Base-by-base conservation (phyloP, 2,329 filamentous ascomycete genomes). In the Fusarium sororula region DNA sequence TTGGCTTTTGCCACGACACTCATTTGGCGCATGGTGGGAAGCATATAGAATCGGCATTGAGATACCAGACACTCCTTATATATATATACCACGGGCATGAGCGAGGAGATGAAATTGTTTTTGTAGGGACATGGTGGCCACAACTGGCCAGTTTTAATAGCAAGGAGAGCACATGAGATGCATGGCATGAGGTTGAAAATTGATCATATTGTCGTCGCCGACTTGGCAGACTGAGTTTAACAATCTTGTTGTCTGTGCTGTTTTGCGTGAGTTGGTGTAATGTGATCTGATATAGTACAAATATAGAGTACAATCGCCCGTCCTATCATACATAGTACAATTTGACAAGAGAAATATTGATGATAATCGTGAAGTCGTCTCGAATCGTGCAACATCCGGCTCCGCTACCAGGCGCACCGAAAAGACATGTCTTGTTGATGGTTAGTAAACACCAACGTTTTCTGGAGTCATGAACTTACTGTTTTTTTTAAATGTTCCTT, bases 31-130 rank as follows among this genome's bases (percentile, higher is more conserved):
- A 78, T 47, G 44, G 42, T 47, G 53, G 67, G 63, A 70, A 73
- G 63, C 64, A 73, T 66, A 66, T 58, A 67, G 66, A 75, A 69
- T 61, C 20, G 58, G 44, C 42, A 70, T 59, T 70, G 58, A 58
- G 73, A 78, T 77, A 78, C 75, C 74, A 76, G 66, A 75, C 77
- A 71, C 72, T 78, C 77, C 54, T 78, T 77, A 28, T 55, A 45
- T 44, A 45, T 44, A 60, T 39, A 71, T 70, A 70, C 66, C 47
- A 54, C 26, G 18, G 60, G 60, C 42, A 63, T 24, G 56, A 53
- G 41, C 54, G 37, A 53, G 32, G 35, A 39, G 48, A 62, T 44
- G 50, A 35, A n/a, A 32, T 17, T 38, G 17, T 26, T 17, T 30
- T 35, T 17, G 44, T 8, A 18, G 32, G n/a, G 10, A 13, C 20